Evolutionary conservation across 768 basidiomycete species (phyloP).

Genomic region (Postia placenta): DNA sequence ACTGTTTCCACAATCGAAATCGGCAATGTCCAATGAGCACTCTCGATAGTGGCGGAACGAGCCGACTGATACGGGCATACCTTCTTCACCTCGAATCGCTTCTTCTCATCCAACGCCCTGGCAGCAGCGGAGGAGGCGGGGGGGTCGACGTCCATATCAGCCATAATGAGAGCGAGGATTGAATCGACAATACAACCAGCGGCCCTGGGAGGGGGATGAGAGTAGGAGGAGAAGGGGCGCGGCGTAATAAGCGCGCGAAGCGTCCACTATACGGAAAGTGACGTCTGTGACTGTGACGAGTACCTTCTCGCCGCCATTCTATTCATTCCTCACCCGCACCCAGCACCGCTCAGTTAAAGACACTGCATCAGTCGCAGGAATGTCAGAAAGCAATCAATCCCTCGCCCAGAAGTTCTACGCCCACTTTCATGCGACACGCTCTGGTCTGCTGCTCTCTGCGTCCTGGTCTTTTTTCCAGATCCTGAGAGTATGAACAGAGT

Average conservation of each 20-base stretch:
- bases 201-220: conserved; percentile 7
- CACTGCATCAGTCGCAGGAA: too few relatives aligned
- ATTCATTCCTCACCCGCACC: too few relatives aligned
- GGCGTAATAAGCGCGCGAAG: too few relatives aligned
- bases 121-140: conserved; percentile 29
- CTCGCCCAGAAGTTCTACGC: conserved; percentile 47
- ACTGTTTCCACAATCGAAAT: too few relatives aligned
- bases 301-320: too few relatives aligned
- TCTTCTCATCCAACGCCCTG: conserved; percentile 54
- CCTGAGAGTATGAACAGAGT: conserved; percentile 30
- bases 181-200: background rate
- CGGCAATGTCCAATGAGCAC: background rate
- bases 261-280: too few relatives aligned
- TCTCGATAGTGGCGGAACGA: too few relatives aligned
- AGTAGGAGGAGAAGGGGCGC: conserved; percentile 4
- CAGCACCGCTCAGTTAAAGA: too few relatives aligned
- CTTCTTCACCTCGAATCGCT: conserved; percentile 99
- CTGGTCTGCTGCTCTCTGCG: conserved; percentile 36
- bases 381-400: conserved; percentile 25
- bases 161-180: conserved; percentile 31
- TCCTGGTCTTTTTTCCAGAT: conserved; percentile 6
- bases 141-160: conserved; percentile 71
- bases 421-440: conserved; percentile 43
- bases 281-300: too few relatives aligned
- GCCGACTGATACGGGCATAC: too few relatives aligned